Evolutionary conservation across 495 filamentous ascomycete genomes (phyloP).

Genomic region (Penicillium maclennaniae): DNA sequence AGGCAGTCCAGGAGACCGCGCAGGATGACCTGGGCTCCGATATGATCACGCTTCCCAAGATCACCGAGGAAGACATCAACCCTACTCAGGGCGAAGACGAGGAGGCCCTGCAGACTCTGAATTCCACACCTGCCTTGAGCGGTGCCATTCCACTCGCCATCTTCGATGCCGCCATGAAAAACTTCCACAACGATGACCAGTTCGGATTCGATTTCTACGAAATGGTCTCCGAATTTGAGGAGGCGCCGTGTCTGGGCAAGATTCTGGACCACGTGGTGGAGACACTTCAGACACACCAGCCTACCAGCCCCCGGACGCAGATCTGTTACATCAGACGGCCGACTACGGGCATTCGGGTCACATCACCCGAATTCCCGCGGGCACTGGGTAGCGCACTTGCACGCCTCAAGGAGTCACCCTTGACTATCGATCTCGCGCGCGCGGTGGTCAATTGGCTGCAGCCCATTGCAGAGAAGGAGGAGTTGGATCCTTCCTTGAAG

Average conservation of each 20-base stretch:
- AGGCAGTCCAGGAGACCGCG: conserved; percentile 35
- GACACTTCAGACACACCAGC: conserved; percentile 54
- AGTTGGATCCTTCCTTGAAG: conserved; percentile 61
- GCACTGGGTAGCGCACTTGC: conserved; percentile 62
- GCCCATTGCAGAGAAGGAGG: conserved; percentile 48
- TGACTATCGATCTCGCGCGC: conserved; percentile 41
- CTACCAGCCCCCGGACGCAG: conserved; percentile 54
- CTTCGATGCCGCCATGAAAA: conserved; percentile 81
- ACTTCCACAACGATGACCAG: conserved; percentile 57
- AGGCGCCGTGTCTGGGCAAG: conserved; percentile 57
- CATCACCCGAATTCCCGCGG: conserved; percentile 67
- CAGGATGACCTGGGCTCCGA: conserved; percentile 42
- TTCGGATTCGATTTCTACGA: conserved; percentile 76
- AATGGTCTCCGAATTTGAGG: conserved; percentile 65
- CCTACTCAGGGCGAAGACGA: conserved; percentile 51
- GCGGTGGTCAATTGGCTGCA: conserved; percentile 60
- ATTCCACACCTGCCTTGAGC: conserved; percentile 74
- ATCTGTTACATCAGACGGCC: conserved; percentile 70
- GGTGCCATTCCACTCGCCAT: conserved; percentile 91
- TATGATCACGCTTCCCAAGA: conserved; percentile 57
- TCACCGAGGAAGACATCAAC: conserved; percentile 65
- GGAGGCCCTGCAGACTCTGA: conserved; percentile 57
- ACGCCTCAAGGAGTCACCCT: conserved; percentile 46
- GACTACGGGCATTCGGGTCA: conserved; percentile 58
- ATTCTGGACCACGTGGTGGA: conserved; percentile 76